Conservation (phyloP, 306 rosid genomes). For the Hippophae rhamnoides region DNA sequence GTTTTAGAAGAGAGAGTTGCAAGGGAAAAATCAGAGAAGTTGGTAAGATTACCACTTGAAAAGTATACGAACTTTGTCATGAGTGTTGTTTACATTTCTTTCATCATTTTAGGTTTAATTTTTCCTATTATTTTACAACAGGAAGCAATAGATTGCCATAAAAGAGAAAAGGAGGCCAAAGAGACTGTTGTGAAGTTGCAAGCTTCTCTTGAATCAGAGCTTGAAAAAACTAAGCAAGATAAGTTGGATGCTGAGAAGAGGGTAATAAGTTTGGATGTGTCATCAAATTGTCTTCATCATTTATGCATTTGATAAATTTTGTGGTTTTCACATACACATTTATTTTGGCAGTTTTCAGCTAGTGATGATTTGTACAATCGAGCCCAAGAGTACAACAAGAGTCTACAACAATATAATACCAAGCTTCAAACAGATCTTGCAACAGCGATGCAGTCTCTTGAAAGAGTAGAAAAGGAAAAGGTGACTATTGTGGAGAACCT, state of each 20-base stretch:
- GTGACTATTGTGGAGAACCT: constrained; percentile 65
- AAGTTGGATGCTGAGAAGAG: constrained; percentile 56
- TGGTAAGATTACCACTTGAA: constrained; percentile 37
- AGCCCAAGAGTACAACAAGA: constrained; percentile 78
- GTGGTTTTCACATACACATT: not conserved
- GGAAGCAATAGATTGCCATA: constrained; percentile 59
- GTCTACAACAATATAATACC: constrained; percentile 72
- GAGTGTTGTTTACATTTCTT: constrained; percentile 4
- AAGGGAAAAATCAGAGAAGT: constrained; percentile 57
- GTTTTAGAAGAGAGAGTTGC: constrained; percentile 46
- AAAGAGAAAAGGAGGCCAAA: constrained; percentile 66
- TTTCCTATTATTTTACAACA: constrained; percentile 16
- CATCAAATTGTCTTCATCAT: not conserved
- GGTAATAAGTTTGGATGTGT: constrained; percentile 27
- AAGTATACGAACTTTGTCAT: constrained; percentile 16
- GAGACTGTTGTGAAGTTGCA: constrained; percentile 40
- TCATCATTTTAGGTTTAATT: not conserved
- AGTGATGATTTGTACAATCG: constrained; percentile 68
- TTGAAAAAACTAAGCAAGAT: constrained; percentile 51
- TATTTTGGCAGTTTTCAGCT: constrained; percentile 49
- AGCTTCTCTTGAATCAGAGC: constrained; percentile 51
- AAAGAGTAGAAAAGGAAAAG: constrained; percentile 71
- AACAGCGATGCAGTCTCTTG: constrained; percentile 50
- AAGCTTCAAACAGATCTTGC: constrained; percentile 73
- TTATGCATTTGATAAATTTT: not conserved